Evolutionary conservation across 2,329 filamentous ascomycete species (phyloP), one percentile per base, ranked within the genome.

Genomic region (Pezizomycotina sp.): DNA sequence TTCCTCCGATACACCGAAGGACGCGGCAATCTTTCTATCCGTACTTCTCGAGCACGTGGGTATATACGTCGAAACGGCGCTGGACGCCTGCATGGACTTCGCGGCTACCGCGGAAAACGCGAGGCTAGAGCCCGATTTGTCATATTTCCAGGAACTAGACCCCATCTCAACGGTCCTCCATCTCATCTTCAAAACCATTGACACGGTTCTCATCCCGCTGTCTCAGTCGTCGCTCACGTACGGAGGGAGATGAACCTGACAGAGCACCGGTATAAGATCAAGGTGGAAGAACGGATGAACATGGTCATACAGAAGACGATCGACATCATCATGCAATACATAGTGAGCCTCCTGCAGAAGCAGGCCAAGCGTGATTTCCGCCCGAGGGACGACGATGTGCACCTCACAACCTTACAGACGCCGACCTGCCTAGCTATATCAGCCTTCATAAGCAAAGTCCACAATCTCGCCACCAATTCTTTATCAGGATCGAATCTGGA

Each of bases 311-410:
- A 77, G 47, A 71, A 70, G 44, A 75, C 74, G 5, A 63, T 80
- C 30, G 74, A 77, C 42, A 78, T 80, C 14, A 70, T 78, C 4
- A 58, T 86, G 32, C 76, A 79, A 49, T 92, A 79, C 74, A 69
- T 80, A 16, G 59, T 65, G 41, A 78, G 74, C 52, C 68, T 79
- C 4, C 67, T 93, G 8, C 63, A 69, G 9, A 68, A 69, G 27
- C 84, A 93, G 55, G 83, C 78, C 60, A 92, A 89, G 57, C 75
- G 76, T 20, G 84, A 93, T 55, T 93, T 91, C 60, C 69, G 81
- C 6, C 84, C 84, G n/a, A 74, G 71, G 44, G 83, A 92, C 55
- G 76, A 75, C 37, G 74, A 80, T 37, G 52, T 77, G 30, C 59
- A 65, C 13, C 62, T 81, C 34, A 81, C 89, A 52, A 74, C 74